Base-by-base conservation (phyloP, 345 rosid species). In the Triadica sebifera region DNA sequence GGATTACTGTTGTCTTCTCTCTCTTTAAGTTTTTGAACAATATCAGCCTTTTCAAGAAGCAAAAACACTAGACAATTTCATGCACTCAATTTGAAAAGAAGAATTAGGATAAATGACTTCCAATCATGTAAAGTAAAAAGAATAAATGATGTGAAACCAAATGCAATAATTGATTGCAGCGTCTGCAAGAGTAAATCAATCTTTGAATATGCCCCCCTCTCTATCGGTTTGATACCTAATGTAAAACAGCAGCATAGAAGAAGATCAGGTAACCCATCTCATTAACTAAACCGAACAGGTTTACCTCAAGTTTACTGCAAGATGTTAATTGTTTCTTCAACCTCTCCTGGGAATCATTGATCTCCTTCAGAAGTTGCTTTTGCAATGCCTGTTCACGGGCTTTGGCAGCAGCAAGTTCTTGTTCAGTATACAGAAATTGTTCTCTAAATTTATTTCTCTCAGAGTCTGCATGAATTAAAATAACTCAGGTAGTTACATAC, bases 331-430 rank as follows among this genome's bases (percentile, higher is more conserved):
- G 89, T 77, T 87, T 88, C 56, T 71, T 84, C 65, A 84, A 84
- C 75, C 97, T 84, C 74, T 87, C 90, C 60, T 87, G 91, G 65
- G 93, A 90, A 77, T 75, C 89, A 79, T 77, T 62, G 41, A 90
- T 82, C 77, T 95, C 99, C 81, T 80, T 84, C 66, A 90, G 52
- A 9, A 95, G 96, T 81, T 90, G 93, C 38, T 86, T 86, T 37
- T 91, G 98, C 67, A 93, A 83, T 72, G 85, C 81, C 69, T 81
- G 80, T 68, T 95, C 98, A 76, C 98, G 94, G 41, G 89, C 94
- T 84, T 82, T 90, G 19, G 96, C 90, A 72, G 98, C 98, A 57
- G 96, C 98, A 13, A 95, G 89, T 80, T 95, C 94, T 84, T 93
- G 98, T 77, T 95, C 93, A 20, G 85, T 78, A 77, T 90, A 85